Conservation (phyloP, 352 stramenopile genomes). For the Globisporangium recalcitrans region DNA sequence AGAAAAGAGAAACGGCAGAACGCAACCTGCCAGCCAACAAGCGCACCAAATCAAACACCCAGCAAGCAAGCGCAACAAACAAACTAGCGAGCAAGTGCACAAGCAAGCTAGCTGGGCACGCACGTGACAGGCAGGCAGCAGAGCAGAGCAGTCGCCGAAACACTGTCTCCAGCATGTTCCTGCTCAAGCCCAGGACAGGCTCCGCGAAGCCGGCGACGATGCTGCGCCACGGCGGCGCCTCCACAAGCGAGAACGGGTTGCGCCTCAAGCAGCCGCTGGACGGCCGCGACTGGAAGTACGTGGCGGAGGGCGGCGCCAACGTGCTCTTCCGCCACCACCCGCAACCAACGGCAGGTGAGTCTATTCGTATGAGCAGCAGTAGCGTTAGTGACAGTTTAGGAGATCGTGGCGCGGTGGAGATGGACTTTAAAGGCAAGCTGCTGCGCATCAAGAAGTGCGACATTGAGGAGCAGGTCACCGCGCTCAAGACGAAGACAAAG, state of each 20-base stretch:
- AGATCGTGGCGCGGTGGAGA: constrained; percentile 5
- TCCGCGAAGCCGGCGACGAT: neutral
- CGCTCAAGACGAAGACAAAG: constrained; percentile 28
- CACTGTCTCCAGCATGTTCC: constrained; percentile 29
- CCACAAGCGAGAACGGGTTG: neutral
- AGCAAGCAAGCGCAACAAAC: neutral
- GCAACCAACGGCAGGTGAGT: neutral
- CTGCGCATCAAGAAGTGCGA: constrained; percentile 85
- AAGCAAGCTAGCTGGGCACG: neutral
- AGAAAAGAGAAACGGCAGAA: constrained; percentile 5
- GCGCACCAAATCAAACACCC: neutral
- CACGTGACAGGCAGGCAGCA: neutral
- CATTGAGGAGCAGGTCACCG: constrained; percentile 20
- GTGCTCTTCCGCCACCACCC: constrained; percentile 77
- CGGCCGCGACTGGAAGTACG: constrained; percentile 80
- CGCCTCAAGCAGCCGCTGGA: constrained; percentile 23
- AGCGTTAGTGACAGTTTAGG: neutral
- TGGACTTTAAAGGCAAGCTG: constrained; percentile 63
- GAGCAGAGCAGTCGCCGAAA: neutral
- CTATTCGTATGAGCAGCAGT: neutral
- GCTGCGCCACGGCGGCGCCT: neutral
- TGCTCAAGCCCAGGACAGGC: constrained; percentile 33
- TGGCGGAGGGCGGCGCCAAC: constrained; percentile 82
- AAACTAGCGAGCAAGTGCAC: neutral
- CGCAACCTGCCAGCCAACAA: neutral